Evolutionary conservation across 208 protist genomes (phyloP).

Genomic region (Leishmania amazonensis): DNA sequence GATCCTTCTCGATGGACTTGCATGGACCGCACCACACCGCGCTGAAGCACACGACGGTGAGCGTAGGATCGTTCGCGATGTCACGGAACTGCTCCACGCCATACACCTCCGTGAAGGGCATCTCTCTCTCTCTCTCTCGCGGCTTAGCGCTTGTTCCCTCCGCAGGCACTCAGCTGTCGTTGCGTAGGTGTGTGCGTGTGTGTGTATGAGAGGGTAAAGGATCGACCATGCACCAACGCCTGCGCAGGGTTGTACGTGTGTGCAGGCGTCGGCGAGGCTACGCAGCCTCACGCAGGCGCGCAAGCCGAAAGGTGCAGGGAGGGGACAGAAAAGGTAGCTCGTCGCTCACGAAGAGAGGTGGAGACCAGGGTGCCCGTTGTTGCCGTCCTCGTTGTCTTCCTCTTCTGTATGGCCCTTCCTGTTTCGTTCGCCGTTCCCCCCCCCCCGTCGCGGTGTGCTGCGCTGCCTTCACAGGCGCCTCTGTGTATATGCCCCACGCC

Average conservation of each 20-base stretch:
- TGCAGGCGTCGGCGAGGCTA: neutral
- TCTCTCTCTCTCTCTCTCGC: conserved; percentile 2
- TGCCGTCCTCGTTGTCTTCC: neutral
- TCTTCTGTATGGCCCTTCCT: neutral
- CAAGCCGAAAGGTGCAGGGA: neutral
- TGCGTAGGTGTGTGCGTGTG: conserved; percentile 3
- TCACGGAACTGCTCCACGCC: conserved; percentile 75
- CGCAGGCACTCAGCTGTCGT: neutral
- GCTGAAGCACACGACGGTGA: conserved; percentile 80
- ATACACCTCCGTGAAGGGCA: conserved; percentile 80
- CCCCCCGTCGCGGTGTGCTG: neutral
- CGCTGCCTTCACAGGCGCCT: neutral
- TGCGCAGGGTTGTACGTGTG: neutral
- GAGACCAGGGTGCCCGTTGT: neutral
- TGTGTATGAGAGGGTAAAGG: neutral
- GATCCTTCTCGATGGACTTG: conserved; percentile 70
- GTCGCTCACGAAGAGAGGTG: neutral
- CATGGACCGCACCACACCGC: conserved; percentile 86
- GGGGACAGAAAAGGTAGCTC: neutral
- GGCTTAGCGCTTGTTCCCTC: neutral
- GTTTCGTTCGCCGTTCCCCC: neutral
- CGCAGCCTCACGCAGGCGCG: neutral
- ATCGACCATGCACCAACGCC: neutral
- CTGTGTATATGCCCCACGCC: neutral
- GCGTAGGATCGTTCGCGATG: conserved; percentile 48